Evolutionary conservation across 2,329 filamentous ascomycete species (phyloP), one percentile per base, ranked within the genome.

Genomic region (Ambrosiella beaveri): DNA sequence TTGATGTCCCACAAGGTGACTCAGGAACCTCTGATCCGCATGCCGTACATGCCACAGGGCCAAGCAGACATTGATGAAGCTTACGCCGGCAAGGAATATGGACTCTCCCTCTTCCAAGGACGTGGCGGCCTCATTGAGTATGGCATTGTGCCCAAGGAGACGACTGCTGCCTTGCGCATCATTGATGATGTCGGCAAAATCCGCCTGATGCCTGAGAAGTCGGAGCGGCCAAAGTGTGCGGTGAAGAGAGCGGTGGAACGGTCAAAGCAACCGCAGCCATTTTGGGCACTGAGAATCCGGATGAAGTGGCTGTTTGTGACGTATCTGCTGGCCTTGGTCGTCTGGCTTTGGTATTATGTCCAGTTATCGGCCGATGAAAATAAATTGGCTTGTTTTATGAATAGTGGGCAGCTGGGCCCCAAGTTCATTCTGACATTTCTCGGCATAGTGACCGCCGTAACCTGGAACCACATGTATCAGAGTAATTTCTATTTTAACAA

Each of bases 371-470:
- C 44, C 1, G 37, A 55, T 8, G 15, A 55, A 15, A 53, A 19
- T 13, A 12, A 37, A 9, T 51, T 56, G 54, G 58, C 54, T 3
- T 8, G 45, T 15, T 59, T 59, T 36, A 59, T 57, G 58, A 59
- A 59, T 35, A 59, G 53, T 45, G 57, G 57, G 4, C 19, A 51
- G 9, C 19, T 59, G 3, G 58, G 58, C 6, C 58, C 58, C 13
- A 59, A 57, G 36, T 53, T 59, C 37, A 35, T 59, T 17, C 52
- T 59, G 17, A 53, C 57, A n/a, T 55, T 59, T 44, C 45, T 51
- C 36, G 57, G 58, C 3, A 39, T 59, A 7, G 47, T 59, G 11
- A 55, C 55, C 0, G 45, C 54, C n/a, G 41, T 59, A 13, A 13
- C 38, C 11, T 59, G 54, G 58, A 45, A 50, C 27, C 39, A 59